Evolutionary conservation across 352 stramenopile genomes (phyloP), one percentile per base, ranked within the genome.

Genomic region (Pythium guiyangense): DNA sequence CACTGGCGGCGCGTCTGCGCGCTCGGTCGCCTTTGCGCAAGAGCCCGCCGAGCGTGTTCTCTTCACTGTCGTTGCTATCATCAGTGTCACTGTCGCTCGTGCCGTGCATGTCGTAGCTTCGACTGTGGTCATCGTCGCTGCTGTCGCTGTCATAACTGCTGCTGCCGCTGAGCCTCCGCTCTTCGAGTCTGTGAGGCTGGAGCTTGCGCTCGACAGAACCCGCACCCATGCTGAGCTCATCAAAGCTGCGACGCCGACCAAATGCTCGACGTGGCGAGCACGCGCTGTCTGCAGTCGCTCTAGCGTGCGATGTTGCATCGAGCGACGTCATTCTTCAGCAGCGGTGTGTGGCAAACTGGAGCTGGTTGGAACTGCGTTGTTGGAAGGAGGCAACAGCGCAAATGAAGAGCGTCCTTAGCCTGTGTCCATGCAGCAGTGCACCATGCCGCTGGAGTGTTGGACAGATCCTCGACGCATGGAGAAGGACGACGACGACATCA

Each of bases 171-270:
- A 6, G n/a, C 9, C 35, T 43, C 8, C 14, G 31, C 15, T 18
- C 48, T 26, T 37, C 35, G 20, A 34, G 11, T 9, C 35, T 44
- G 27, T 25, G 31, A 20, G 18, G 20, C 6, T 12, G 10, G n/a
- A 49, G 43, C n/a, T 27, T 29, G 25, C 35, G 3, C 35, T 37
- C 9, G 34, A 27, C 8, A 34, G 14, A 17, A 14, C 39, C 6
- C 8, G 4, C 18, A 14, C 14, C 39, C n/a, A 14, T 14, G n/a
- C 18, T 1, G 18, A 55, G 49, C 49, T 47, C 49, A 35, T 47
- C 49, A 40, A 55, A 55, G 49, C 49, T 55, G 35, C 35, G 35
- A n/a, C 18, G 31, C 1, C 49, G 49, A 10, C 34, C 20, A 1
- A 25, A 25, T 17, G 34, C 20, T 20, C 15, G 46, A 18, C 46